Percentiles rank a stretch among this genome's conserved stretches.
Evolutionary conservation across 306 rosid genomes (phyloP).

Genomic region (Dryas octopetala): DNA sequence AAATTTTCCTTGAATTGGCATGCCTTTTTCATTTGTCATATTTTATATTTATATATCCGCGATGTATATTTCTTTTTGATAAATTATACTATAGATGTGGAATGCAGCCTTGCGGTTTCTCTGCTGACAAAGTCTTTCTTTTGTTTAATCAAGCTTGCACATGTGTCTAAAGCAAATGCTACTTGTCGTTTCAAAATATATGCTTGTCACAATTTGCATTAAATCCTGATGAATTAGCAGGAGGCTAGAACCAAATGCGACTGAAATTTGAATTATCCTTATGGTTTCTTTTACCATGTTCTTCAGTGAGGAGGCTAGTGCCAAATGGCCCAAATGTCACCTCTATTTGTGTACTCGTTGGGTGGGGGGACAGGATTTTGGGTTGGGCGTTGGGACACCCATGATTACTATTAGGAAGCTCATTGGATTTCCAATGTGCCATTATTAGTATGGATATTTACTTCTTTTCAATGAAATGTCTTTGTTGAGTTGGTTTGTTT

Average conservation of each 20-base stretch:
- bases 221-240: not conserved
- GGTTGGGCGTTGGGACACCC: not conserved
- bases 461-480: not conserved
- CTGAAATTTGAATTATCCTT: not conserved
- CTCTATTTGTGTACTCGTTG: not conserved
- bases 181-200: not conserved
- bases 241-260: not conserved
- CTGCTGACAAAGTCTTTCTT: not conserved
- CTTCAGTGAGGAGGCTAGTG: not conserved
- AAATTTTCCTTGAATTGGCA: not conserved
- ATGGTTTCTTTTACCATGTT: not conserved
- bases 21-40: conserved; percentile 6
- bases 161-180: not conserved
- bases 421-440: not conserved
- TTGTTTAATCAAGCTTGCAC: not conserved
- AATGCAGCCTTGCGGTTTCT: not conserved
- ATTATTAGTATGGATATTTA: not conserved
- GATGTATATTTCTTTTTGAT: not conserved
- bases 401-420: not conserved
- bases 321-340: not conserved
- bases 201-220: not conserved
- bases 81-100: not conserved
- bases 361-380: not conserved
- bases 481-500: not conserved
- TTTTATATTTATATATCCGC: not conserved